Evolutionary conservation across 2,329 filamentous ascomycete species (phyloP), one percentile per base, ranked within the genome.

Genomic region (Camillea tinctor): DNA sequence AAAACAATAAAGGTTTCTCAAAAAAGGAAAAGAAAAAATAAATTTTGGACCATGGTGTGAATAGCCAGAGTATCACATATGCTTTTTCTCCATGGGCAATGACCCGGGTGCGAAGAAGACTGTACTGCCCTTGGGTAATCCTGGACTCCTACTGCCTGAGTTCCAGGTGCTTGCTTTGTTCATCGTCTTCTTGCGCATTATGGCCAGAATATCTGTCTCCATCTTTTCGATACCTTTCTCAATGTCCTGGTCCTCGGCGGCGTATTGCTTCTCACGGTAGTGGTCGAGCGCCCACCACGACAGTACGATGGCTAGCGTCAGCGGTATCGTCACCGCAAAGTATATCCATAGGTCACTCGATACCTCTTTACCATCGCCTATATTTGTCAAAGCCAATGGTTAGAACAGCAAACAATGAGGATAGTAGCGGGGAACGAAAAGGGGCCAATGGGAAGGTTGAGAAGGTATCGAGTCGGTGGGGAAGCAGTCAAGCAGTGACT

Each of bases 341-440:
- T 88, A 88, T 56, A 88, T 80, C 85, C 86, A 88, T 23, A 88
- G 76, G 54, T 79, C 73, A 19, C 76, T 70, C 11, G 81, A 83
- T 17, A 87, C 81, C 53, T 77, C 71, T 4, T 78, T 74, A 19
- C 74, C 71, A 4, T 74, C 71, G 55, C 71, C 75, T 69, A 20
- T 19, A 11, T 13, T 50, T 8, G 9, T 50, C 19, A 15, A 50
- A 3, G 60, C 64, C 19, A 3, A 20, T n/a, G 22, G 24, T 17
- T 56, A 21, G n/a, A 56, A 2, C 40, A 15, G 11, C n/a, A 11
- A 44, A 3, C 26, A 7, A n/a, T 44, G 17, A 44, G 3, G 4
- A 13, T 44, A 44, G 19, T 15, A 15, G 19, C 15, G 20, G 19
- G n/a, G 7, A 4, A 44, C 44, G 20, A 20, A 26, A 26, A 44